Percentiles rank a stretch among this genome's conserved stretches.
Conservation (phyloP, 2,329 filamentous ascomycete species). For the Grosmannia penicillata region DNA sequence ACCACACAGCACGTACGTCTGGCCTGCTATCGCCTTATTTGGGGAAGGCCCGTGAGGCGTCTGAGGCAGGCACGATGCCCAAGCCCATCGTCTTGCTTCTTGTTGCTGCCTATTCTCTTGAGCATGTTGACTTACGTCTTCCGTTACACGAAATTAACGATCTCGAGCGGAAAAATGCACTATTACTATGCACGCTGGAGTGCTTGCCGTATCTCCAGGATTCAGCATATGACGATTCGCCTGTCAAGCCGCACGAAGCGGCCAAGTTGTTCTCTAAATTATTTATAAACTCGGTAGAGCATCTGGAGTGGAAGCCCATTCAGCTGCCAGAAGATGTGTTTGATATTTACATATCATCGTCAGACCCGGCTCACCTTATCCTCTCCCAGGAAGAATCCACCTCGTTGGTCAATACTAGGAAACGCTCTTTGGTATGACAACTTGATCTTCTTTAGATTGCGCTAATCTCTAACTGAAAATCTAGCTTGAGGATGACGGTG, state of each 20-base stretch:
- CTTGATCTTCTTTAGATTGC: not conserved
- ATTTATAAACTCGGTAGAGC: conserved; percentile 22
- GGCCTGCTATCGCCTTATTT: conserved; percentile 15
- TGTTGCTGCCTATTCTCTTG: conserved; percentile 35
- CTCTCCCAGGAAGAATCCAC: not conserved
- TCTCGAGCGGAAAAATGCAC: conserved; percentile 30
- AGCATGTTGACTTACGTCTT: conserved; percentile 37
- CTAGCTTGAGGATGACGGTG: not conserved
- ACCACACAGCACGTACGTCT: conserved; percentile 31
- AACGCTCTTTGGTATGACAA: conserved; percentile 16
- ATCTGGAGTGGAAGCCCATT: conserved; percentile 31
- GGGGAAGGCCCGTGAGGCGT: not conserved
- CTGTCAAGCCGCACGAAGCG: conserved; percentile 26
- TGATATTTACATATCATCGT: conserved; percentile 27
- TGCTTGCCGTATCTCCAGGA: conserved; percentile 25
- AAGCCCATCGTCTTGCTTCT: conserved; percentile 32
- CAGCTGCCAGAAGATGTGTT: conserved; percentile 32
- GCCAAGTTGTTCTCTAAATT: conserved; percentile 32
- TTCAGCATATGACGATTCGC: conserved; percentile 14
- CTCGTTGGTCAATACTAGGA: conserved; percentile 16
- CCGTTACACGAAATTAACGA: conserved; percentile 19
- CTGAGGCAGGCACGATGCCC: conserved; percentile 1
- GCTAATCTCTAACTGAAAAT: not conserved
- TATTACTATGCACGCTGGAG: conserved; percentile 21
- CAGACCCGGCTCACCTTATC: conserved; percentile 4